Evolutionary conservation across 164 flowering plant species (phyloP).

Genomic region (Litsea cubeba): DNA sequence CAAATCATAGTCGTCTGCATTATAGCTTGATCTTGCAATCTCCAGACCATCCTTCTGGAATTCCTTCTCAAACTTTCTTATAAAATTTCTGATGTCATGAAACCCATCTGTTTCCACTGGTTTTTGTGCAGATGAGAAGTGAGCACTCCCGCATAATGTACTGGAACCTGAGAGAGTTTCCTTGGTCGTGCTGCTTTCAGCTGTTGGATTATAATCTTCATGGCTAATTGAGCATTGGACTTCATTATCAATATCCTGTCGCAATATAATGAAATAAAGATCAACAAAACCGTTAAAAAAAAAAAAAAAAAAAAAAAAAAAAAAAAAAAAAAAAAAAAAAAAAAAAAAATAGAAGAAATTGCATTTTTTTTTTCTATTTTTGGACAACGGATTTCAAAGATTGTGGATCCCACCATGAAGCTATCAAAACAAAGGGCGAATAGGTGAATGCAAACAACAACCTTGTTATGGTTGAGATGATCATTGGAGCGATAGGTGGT

Average conservation of each 20-base stretch:
- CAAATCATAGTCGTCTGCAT: constrained; percentile 31
- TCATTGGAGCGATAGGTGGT: constrained; percentile 10
- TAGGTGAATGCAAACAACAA: constrained; percentile 11
- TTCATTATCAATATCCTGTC: constrained; percentile 28
- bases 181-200: constrained; percentile 18
- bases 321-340: too few species aligned
- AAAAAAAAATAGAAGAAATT: too few species aligned
- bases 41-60: constrained; percentile 11
- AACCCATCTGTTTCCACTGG: constrained; percentile 4
- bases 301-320: too few species aligned
- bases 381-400: neutral
- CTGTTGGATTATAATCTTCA: constrained; percentile 18
- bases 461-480: constrained; percentile 36
- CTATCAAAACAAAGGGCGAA: neutral
- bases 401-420: neutral
- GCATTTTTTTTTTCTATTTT: too few species aligned
- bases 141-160: constrained; percentile 10
- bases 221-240: constrained; percentile 8
- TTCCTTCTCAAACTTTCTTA: constrained; percentile 35
- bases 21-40: constrained; percentile 15
- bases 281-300: too few species aligned
- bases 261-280: neutral
- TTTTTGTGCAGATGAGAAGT: constrained; percentile 30
- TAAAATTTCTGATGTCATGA: constrained; percentile 36
- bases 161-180: constrained; percentile 5